phyloP scores from a whole-genome alignment of 2,329 filamentous ascomycete species.

The Metarhizium anisopliae region DNA sequence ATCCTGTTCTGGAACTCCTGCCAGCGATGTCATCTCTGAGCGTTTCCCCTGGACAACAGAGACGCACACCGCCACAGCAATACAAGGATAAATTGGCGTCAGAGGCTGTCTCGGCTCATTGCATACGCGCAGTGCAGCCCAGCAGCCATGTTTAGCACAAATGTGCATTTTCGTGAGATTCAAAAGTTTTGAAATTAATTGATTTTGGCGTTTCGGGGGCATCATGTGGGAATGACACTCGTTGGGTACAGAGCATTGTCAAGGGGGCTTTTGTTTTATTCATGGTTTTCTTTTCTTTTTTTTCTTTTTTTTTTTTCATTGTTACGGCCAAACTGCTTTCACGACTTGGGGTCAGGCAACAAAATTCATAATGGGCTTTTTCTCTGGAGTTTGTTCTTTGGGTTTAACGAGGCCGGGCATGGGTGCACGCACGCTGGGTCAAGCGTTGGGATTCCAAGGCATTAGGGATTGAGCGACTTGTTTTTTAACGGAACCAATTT shows the following conservation, averaged over 20 bases:
- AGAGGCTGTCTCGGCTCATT: neutral
- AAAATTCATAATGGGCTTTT: neutral
- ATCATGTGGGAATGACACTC: neutral
- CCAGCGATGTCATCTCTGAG: slow-evolving; percentile 30
- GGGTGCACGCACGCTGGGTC: neutral
- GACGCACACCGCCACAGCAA: slow-evolving; percentile 41
- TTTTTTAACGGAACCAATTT: neutral
- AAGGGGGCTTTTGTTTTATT: too few relatives aligned
- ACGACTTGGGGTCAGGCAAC: slow-evolving; percentile 12
- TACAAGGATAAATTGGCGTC: slow-evolving; percentile 19
- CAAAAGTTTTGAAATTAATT: neutral
- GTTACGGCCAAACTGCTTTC: slow-evolving; percentile 8
- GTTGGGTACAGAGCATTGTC: neutral
- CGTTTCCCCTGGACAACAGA: slow-evolving; percentile 40
- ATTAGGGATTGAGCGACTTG: neutral
- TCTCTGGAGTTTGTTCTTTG: neutral
- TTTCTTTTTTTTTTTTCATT: neutral
- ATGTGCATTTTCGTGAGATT: neutral
- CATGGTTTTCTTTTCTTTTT: neutral
- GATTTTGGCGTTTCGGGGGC: slow-evolving; percentile 2
- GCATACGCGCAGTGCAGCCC: neutral
- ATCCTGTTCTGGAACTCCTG: slow-evolving; percentile 36
- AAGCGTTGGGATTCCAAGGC: neutral
- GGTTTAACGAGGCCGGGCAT: neutral
- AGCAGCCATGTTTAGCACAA: neutral